A percentile compares a stretch with the other conserved stretches of the same genome.
These are phyloP conservation scores for Aspergillus ustus DNA, from an alignment of 2,329 filamentous ascomycete species.

Conservation along the genomic window DNA sequence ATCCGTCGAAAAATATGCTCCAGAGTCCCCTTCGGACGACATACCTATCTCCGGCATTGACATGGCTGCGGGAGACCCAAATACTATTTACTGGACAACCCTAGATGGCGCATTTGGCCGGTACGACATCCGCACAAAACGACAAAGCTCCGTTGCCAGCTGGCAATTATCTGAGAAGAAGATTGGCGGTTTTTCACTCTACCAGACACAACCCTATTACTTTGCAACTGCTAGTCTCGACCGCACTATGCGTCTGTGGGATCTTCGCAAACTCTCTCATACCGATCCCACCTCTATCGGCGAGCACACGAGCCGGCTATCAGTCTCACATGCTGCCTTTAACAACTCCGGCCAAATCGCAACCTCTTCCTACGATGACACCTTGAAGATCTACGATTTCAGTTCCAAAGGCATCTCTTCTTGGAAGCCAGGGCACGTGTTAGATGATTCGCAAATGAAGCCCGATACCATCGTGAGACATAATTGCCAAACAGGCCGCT, in stretches of 20 bases:
- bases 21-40: constrained; percentile 70
- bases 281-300: constrained; percentile 72
- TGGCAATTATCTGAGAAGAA: constrained; percentile 88
- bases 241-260: constrained; percentile 89
- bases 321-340: constrained; percentile 92
- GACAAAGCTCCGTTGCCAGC: constrained; percentile 61
- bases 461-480: constrained; percentile 74
- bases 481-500: constrained; percentile 94
- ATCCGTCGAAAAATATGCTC: constrained; percentile 81
- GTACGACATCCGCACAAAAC: constrained; percentile 72
- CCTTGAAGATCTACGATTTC: constrained; percentile 89
- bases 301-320: constrained; percentile 80
- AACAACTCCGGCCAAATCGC: constrained; percentile 83
- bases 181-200: constrained; percentile 88
- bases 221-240: constrained; percentile 89
- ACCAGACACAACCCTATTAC: constrained; percentile 79
- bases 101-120: constrained; percentile 79
- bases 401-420: constrained; percentile 57
- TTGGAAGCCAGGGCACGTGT: constrained; percentile 63
- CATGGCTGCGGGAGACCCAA: constrained; percentile 70
- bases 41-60: constrained; percentile 84
- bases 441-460: constrained; percentile 67
- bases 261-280: constrained; percentile 73
- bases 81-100: constrained; percentile 84
- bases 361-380: constrained; percentile 93